Percentiles rank a stretch among this genome's conserved stretches.
phyloP scores from a whole-genome alignment of 2,329 filamentous ascomycete species.

The Trichoderma polysporum region DNA sequence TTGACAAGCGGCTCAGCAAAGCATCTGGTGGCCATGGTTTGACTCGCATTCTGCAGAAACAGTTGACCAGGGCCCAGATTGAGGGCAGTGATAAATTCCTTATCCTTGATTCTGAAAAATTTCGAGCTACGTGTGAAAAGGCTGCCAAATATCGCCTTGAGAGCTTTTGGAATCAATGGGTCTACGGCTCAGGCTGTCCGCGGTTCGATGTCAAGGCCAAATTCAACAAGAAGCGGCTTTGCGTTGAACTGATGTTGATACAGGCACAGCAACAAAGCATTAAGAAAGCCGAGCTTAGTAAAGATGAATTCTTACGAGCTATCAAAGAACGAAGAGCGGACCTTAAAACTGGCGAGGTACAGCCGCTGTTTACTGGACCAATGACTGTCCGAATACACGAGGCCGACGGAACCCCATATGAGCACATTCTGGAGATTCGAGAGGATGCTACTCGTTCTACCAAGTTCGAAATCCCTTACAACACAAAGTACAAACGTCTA shows the following conservation, averaged over 20 bases:
- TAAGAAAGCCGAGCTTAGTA: slow-evolving; percentile 56
- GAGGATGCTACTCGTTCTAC: slow-evolving; percentile 71
- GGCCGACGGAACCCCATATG: slow-evolving; percentile 95
- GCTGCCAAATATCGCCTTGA: slow-evolving; percentile 84
- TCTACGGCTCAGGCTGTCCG: slow-evolving; percentile 84
- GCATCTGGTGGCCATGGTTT: slow-evolving; percentile 78
- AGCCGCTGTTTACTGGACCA: slow-evolving; percentile 85
- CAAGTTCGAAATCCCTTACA: slow-evolving; percentile 95
- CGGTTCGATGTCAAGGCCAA: slow-evolving; percentile 80
- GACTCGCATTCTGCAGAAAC: slow-evolving; percentile 78
- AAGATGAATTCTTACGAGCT: slow-evolving; percentile 77
- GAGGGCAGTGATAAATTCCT: slow-evolving; percentile 61
- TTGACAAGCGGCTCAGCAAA: slow-evolving; percentile 89
- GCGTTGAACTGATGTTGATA: slow-evolving; percentile 85
- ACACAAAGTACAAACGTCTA: slow-evolving; percentile 97
- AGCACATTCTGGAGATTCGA: slow-evolving; percentile 95
- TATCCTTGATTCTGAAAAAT: slow-evolving; percentile 71
- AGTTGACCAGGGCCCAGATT: slow-evolving; percentile 82
- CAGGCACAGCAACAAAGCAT: slow-evolving; percentile 63
- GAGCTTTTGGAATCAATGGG: slow-evolving; percentile 91
- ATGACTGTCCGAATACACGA: slow-evolving; percentile 99
- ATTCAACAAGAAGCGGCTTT: slow-evolving; percentile 97
- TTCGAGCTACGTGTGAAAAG: slow-evolving; percentile 83
- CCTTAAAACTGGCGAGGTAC: slow-evolving; percentile 67
- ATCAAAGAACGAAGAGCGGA: slow-evolving; percentile 74